Conservation (phyloP, 106 monocot species). For the Dendrobium chrysotoxum region DNA sequence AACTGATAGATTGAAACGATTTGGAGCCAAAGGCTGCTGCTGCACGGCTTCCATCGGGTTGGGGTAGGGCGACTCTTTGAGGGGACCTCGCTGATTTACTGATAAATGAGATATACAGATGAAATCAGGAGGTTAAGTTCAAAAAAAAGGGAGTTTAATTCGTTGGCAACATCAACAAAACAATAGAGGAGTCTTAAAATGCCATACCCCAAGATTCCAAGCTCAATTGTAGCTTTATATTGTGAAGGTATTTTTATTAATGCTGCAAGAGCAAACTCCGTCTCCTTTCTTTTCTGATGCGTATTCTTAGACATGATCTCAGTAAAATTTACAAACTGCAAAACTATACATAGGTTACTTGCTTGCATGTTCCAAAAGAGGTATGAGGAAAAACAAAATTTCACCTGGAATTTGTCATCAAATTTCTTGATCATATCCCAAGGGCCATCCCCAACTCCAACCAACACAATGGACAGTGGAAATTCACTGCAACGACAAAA, state of each 20-base stretch:
- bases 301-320: conserved; percentile 49
- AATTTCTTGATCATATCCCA: conserved; percentile 96
- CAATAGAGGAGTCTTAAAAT: background rate
- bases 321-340: conserved; percentile 71
- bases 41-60: conserved; percentile 29
- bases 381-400: background rate
- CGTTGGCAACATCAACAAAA: background rate
- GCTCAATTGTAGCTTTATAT: conserved; percentile 59
- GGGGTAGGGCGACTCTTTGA: conserved; percentile 45
- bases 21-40: conserved; percentile 18
- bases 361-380: background rate
- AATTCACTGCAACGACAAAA: conserved; percentile 48
- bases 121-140: background rate
- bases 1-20: conserved; percentile 14
- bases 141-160: background rate
- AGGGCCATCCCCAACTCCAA: conserved; percentile 98
- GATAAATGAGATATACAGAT: background rate
- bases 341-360: background rate
- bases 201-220: conserved; percentile 55
- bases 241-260: conserved; percentile 68
- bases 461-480: conserved; percentile 86
- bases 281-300: conserved; percentile 39
- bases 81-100: conserved; percentile 34
- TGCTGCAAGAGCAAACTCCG: conserved; percentile 58
- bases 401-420: conserved; percentile 51